Conservation (phyloP, 805 yeast species). For the Metschnikowia sp. region DNA sequence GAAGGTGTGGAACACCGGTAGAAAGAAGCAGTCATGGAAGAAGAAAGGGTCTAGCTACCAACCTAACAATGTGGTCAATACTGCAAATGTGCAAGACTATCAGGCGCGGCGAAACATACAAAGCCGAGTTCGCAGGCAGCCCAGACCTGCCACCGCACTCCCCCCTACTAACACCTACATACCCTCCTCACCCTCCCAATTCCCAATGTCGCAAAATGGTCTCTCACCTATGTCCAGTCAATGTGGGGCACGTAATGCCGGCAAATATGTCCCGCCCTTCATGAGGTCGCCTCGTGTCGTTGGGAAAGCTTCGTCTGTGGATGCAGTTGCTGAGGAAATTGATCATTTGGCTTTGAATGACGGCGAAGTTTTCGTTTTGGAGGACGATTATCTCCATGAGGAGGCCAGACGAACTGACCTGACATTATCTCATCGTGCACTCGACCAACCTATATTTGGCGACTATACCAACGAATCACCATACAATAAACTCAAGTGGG, state of each 20-base stretch:
- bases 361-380: conserved; percentile 42
- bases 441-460: neutral
- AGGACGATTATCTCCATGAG: conserved; percentile 28
- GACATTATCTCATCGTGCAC: neutral
- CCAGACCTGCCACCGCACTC: conserved; percentile 6
- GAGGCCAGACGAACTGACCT: neutral
- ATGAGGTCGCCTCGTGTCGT: conserved; percentile 35
- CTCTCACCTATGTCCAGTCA: conserved; percentile 1
- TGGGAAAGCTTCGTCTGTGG: conserved; percentile 30
- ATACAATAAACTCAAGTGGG: conserved; percentile 15
- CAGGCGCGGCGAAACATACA: conserved; percentile 4
- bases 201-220: neutral
- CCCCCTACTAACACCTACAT: neutral
- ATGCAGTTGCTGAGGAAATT: conserved; percentile 35
- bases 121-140: conserved; percentile 4
- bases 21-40: conserved; percentile 30
- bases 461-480: neutral
- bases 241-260: conserved; percentile 12
- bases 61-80: neutral
- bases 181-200: conserved; percentile 1
- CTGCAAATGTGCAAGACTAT: neutral
- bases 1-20: conserved; percentile 16
- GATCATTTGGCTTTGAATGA: conserved; percentile 31
- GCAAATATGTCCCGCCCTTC: conserved; percentile 42
- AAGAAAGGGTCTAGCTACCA: conserved; percentile 11